Evolutionary conservation across 1,139 yeast genomes (phyloP), one percentile per base, ranked within the genome.

Genomic region (Lodderomyces jiufengensis): DNA sequence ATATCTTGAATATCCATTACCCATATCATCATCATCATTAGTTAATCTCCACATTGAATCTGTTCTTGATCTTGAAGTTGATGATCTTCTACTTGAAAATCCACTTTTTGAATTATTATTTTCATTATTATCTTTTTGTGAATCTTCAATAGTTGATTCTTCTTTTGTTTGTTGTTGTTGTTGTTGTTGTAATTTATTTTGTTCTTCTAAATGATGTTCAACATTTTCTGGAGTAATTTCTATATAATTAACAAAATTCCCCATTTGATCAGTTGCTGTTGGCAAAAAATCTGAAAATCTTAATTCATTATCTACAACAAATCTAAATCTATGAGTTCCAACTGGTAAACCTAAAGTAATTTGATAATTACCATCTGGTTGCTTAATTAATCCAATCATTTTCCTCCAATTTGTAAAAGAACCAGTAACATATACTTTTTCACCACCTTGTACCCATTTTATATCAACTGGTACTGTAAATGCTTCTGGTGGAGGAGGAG

Each of bases 371-470:
- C 58, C 55, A 46, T 69, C 74, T 9, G 66, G 57, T 36, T 74
- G 78, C 44, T 73, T 76, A 23, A 74, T 70, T 39, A 70, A 60
- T 2, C 76, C 73, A 44, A 70, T 69, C 76, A 70, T 70, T 45
- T 70, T 70, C 40, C 74, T 57, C 76, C 76, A 70, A 4, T 73
- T 74, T 1, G 76, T 70, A 45, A 70, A 70, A 4, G 73, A 66
- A 2, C 76, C 76, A 9, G 76, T 70, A 4, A 70, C 73, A 45
- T 70, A 70, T 1, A 92, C 97, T 51, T 85, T 85, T 36, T 77
- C 77, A 42, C 97, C 97, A 9, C 97, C 97, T 59, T 90, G 96
- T 14, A 80, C 81, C 98, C 98, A 92, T 48, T 78, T 80, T 37
- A 92, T 82, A 40, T 84, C 88, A 1, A 90, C 83, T 0, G 95